These are phyloP conservation scores for Penicillium turbatum DNA, from an alignment of 495 filamentous ascomycete genomes.

Conservation along the genomic window DNA sequence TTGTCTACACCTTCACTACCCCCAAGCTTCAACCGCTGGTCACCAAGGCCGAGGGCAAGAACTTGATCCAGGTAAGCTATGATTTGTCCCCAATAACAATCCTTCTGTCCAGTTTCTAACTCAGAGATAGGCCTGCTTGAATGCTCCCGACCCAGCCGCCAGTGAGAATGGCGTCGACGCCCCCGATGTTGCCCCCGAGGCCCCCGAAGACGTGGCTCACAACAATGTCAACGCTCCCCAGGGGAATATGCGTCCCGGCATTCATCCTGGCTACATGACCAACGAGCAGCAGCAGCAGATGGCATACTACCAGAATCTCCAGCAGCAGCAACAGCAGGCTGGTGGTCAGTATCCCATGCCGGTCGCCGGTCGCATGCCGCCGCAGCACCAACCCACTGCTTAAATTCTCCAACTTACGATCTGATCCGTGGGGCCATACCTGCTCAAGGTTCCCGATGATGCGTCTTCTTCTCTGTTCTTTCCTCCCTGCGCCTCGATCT, in stretches of 20 bases:
- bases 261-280: constrained; percentile 53
- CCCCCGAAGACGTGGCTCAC: constrained; percentile 54
- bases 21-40: constrained; percentile 98
- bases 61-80: constrained; percentile 85
- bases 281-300: constrained; percentile 56
- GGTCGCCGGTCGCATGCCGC: constrained; percentile 51
- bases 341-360: constrained; percentile 56
- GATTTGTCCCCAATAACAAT: background rate
- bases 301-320: constrained; percentile 55
- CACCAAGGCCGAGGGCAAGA: constrained; percentile 99
- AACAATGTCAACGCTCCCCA: constrained; percentile 50
- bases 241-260: constrained; percentile 48
- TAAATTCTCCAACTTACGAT: constrained; percentile 37
- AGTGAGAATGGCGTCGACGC: constrained; percentile 86
- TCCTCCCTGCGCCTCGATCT: constrained; percentile 26
- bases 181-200: constrained; percentile 51
- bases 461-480: constrained; percentile 21
- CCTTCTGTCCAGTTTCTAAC: background rate
- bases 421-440: constrained; percentile 38
- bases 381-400: constrained; percentile 50
- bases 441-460: constrained; percentile 48
- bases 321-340: constrained; percentile 54
- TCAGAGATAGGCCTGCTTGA: constrained; percentile 74
- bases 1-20: constrained; percentile 99
- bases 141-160: constrained; percentile 91